These are phyloP conservation scores for Madurella mycetomatis DNA, from an alignment of 2,329 filamentous ascomycete species.

Conservation along the genomic window DNA sequence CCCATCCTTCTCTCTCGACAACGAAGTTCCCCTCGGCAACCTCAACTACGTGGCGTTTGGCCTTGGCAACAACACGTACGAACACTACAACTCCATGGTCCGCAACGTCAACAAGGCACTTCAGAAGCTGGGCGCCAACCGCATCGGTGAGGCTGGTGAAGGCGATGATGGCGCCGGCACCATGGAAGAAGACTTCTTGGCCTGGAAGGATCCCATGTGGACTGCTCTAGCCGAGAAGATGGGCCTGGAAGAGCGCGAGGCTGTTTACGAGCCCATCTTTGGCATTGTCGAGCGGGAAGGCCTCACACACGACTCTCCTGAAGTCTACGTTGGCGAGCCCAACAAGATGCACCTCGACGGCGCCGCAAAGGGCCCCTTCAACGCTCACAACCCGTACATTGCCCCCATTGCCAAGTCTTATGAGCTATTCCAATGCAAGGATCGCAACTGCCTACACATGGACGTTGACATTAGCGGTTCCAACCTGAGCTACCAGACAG, in stretches of 20 bases:
- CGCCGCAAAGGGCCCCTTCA: slow-evolving; percentile 79
- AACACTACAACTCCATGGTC: slow-evolving; percentile 99
- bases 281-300: slow-evolving; percentile 72
- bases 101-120: slow-evolving; percentile 82
- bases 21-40: slow-evolving; percentile 69
- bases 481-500: slow-evolving; percentile 89
- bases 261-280: slow-evolving; percentile 91
- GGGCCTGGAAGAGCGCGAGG: slow-evolving; percentile 89
- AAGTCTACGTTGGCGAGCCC: slow-evolving; percentile 92
- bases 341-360: slow-evolving; percentile 94
- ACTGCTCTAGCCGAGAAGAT: slow-evolving; percentile 74
- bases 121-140: slow-evolving; percentile 73
- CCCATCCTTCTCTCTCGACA: slow-evolving; percentile 70
- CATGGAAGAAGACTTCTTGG: slow-evolving; percentile 98
- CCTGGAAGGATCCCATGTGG: slow-evolving; percentile 99
- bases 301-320: slow-evolving; percentile 67
- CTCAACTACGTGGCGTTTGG: slow-evolving; percentile 94
- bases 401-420: slow-evolving; percentile 87
- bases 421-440: slow-evolving; percentile 84
- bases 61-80: slow-evolving; percentile 98
- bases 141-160: slow-evolving; percentile 85
- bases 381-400: slow-evolving; percentile 94
- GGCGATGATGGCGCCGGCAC: slow-evolving; percentile 97
- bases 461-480: slow-evolving; percentile 89
- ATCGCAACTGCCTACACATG: slow-evolving; percentile 93